Base-by-base conservation (phyloP, 306 rosid species). In the Malus sylvestris region DNA sequence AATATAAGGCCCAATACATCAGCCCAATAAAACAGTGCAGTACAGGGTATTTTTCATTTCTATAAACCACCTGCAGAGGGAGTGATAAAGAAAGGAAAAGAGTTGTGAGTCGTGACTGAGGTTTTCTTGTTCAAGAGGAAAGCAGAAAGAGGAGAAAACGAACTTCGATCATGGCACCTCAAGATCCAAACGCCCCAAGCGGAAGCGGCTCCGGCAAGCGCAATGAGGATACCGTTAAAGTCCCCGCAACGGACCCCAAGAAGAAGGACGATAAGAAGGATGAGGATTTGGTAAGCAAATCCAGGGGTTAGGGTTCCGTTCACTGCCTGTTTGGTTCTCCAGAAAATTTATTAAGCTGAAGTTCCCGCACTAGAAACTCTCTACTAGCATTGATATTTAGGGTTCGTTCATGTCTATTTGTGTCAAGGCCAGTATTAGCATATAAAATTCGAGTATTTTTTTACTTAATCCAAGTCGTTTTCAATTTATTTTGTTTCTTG, bases 181-280 rank as follows among this genome's bases (percentile, higher is more conserved):
- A 62, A 74, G 93, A 91, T 83, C 88, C 89, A 7, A 90, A 91
- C 73, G 82, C 30, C 85, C 87, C 84, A 11, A 83, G 87, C 70
- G 81, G 88, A 73, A 87, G 88, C 72, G 87, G 53, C 19, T 46
- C 53, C 53, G 19, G 87, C 81, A 80, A 84, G 52, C 86, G 88
- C 15, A 91, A 84, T 69, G 97, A 91, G 63, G 80, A 90, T 29
- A 46, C 83, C n/a, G 23, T 79, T 51, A 86, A 86, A 72, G 81
- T 66, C 8, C 89, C 89, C 8, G 55, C 87, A 6, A 86, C 79
- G 80, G 89, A 83, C 82, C 79, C 84, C 8, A 93, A 89, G 83
- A 93, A 93, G 93, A 93, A 93, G 86, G 93, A 91, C 66, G 96
- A 93, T 30, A 93, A 85, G 72, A 86, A 86, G 81, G 86, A 73